Evolutionary conservation across 202 grass and related monocot species (phyloP), one percentile per base, ranked within the genome.

Genomic region (Setaria italica): DNA sequence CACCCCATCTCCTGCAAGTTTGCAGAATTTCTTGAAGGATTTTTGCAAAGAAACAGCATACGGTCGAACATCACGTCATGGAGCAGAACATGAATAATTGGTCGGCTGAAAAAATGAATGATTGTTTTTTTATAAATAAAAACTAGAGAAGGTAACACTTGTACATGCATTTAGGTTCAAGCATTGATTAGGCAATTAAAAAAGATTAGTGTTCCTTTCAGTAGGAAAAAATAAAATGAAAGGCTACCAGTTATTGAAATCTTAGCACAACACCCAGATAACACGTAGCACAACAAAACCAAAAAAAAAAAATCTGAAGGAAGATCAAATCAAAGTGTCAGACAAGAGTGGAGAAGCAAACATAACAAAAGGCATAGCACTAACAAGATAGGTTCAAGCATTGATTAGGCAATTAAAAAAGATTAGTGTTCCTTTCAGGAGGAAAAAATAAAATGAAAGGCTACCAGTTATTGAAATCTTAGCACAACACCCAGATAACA

Each of bases 1-100:
- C 93, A 95, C 59, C 93, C 93, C 93, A 95, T 93, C 35, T 83
- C 39, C 46, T 76, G 32, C 55, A 76, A 85, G 19, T 73, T 21
- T 73, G 56, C 42, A 72, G 58, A 48, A 78, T 75, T 11, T 56
- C 53, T 29, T 15, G 33, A 13, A 64, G 39, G 35, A 75, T 30
- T 50, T 17, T 48, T 42, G n/a, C 11, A 58, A 75, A 43, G 11
- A 72, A 64, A 35, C 42, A 56, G 29, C 39, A 78, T 69, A 60
- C n/a, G 42, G 7, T n/a, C 19, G 11, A 59, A 41, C 32, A 30
- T 30, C 48, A 2, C 42, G 3, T 3, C 3, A 32, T 70, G 14
- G 33, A 53, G 7, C 42, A 79, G 48, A 56, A 15, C 2, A 57
- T 62, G 74, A 54, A 73, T 74, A 46, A 48, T 29, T 55, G 17